Evolutionary conservation across 192 early-diverging fungal genomes (phyloP).

Genomic region (Chytriomyces sp.): DNA sequence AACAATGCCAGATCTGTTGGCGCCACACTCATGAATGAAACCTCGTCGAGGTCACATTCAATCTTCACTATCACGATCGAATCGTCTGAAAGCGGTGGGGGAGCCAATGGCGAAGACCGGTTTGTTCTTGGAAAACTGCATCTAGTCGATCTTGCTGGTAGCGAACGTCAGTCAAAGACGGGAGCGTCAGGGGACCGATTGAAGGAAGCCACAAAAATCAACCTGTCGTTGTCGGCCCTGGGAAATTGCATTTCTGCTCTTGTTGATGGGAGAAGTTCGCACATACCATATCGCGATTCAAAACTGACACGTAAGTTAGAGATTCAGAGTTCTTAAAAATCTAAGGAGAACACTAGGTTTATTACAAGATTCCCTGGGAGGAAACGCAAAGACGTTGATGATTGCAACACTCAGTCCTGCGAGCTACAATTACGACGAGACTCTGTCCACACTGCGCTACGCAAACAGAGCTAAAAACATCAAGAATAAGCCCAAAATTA

Average conservation of each 20-base stretch:
- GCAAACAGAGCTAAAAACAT: conserved; percentile 68
- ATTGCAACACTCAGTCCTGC: conserved; percentile 65
- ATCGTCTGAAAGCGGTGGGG: conserved; percentile 45
- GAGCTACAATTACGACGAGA: conserved; percentile 66
- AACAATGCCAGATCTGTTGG: conserved; percentile 63
- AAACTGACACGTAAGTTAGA: conserved; percentile 58
- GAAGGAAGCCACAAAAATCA: conserved; percentile 70
- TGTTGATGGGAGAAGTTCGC: conserved; percentile 63
- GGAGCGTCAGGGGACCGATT: conserved; percentile 63
- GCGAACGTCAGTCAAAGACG: conserved; percentile 64
- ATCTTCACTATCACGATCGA: conserved; percentile 70
- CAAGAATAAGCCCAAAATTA: conserved; percentile 68
- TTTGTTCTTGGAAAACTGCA: conserved; percentile 63
- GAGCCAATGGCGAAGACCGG: conserved; percentile 52
- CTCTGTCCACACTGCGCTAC: conserved; percentile 61
- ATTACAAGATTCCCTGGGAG: conserved; percentile 66
- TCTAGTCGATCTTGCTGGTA: conserved; percentile 66
- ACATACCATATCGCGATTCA: conserved; percentile 67
- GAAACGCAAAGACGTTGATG: conserved; percentile 70
- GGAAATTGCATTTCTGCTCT: conserved; percentile 69
- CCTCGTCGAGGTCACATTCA: conserved; percentile 61
- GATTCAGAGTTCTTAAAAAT: background rate
- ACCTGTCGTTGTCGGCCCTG: conserved; percentile 60
- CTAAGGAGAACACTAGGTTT: conserved; percentile 39
- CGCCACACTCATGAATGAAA: conserved; percentile 67